Percentiles rank a stretch among this genome's conserved stretches.
Conservation (phyloP, 2,329 filamentous ascomycete species). For the Aspergillus eucalypticola region DNA sequence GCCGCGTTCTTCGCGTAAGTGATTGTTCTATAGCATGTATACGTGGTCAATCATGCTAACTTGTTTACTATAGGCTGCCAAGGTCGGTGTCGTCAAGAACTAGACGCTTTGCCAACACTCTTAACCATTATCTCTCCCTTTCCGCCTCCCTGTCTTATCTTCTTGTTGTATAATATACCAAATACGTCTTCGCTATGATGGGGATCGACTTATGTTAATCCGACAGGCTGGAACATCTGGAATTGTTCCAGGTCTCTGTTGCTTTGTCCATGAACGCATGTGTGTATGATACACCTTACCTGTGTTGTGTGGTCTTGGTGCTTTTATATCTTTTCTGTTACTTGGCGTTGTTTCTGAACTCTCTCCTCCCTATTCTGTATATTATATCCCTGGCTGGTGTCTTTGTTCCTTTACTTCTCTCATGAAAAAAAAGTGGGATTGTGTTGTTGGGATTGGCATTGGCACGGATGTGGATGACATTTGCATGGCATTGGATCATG, state of each 20-base stretch:
- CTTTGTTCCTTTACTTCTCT: conserved; percentile 17
- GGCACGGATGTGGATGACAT: conserved; percentile 14
- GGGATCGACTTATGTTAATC: conserved; percentile 19
- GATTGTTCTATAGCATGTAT: background rate
- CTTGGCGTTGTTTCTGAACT: conserved; percentile 28
- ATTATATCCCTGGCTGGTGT: conserved; percentile 26
- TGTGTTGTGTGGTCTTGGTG: conserved; percentile 30
- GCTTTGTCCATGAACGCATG: conserved; percentile 31
- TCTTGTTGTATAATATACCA: conserved; percentile 40
- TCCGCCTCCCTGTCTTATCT: conserved; percentile 13
- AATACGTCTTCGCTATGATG: conserved; percentile 30
- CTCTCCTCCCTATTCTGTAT: conserved; percentile 39
- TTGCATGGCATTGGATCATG: conserved; percentile 17
- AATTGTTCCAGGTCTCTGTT: conserved; percentile 19
- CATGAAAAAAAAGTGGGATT: conserved; percentile 16
- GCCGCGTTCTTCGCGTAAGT: conserved; percentile 72
- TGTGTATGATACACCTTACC: conserved; percentile 39
- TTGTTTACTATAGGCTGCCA: conserved; percentile 63
- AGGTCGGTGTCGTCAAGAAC: conserved; percentile 92
- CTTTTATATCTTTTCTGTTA: conserved; percentile 20
- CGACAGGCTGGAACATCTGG: conserved; percentile 8
- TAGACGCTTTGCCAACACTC: conserved; percentile 29
- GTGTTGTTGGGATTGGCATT: conserved; percentile 14
- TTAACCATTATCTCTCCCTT: conserved; percentile 9
- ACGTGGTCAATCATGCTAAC: background rate